Evolutionary conservation across 192 early-diverging fungal genomes (phyloP).

Genomic region (Diversispora epigaea): DNA sequence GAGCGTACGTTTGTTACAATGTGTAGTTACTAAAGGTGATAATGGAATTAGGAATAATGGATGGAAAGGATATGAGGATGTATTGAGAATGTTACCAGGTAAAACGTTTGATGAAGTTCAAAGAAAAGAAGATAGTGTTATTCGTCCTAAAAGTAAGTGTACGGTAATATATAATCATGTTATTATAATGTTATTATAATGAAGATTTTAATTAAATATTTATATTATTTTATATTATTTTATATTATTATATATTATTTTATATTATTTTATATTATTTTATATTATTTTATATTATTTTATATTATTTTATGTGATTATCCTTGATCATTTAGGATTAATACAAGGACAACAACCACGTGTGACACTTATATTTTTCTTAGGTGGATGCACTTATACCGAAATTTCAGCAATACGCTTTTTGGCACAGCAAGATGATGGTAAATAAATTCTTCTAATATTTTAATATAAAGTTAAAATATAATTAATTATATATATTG

Average conservation of each 20-base stretch:
- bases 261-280: too few species aligned
- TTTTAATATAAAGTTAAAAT: background rate
- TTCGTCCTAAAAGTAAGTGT: slow-evolving; percentile 43
- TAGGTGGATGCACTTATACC: slow-evolving; percentile 93
- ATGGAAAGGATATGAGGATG: slow-evolving; percentile 91
- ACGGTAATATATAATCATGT: background rate
- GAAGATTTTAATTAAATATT: too few species aligned
- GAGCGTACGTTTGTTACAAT: slow-evolving; percentile 85
- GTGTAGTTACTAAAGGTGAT: slow-evolving; percentile 39
- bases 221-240: too few species aligned
- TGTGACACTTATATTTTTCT: slow-evolving; percentile 86
- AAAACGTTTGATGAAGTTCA: slow-evolving; percentile 78
- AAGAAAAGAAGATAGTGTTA: slow-evolving; percentile 52
- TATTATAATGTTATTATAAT: too few species aligned
- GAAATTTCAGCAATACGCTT: slow-evolving; percentile 92
- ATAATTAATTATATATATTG: background rate
- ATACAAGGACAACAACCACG: slow-evolving; percentile 56
- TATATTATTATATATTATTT: too few species aligned
- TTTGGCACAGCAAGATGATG: slow-evolving; percentile 75
- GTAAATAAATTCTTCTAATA: slow-evolving; percentile 38
- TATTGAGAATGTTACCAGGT: slow-evolving; percentile 75
- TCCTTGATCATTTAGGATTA: slow-evolving; percentile 36
- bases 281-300: background rate
- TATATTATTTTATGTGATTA: slow-evolving; percentile 22
- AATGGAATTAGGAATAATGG: slow-evolving; percentile 53